A percentile compares a stretch with the other conserved stretches of the same genome.
These are phyloP conservation scores for Cladosporium oxysporum DNA, from an alignment of 2,329 filamentous ascomycete species.

Conservation along the genomic window DNA sequence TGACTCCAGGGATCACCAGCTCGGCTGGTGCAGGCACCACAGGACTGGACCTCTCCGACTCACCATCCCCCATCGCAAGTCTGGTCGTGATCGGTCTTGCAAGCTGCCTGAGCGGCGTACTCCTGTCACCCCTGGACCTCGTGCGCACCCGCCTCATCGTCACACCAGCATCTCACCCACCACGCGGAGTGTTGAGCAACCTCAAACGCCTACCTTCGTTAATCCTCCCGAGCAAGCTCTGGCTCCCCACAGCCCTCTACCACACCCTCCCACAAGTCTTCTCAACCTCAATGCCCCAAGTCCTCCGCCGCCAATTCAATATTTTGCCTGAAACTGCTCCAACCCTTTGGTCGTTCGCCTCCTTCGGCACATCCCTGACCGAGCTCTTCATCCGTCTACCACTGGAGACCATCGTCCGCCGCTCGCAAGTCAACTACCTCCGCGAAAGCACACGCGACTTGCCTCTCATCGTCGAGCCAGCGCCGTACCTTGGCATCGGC, in stretches of 20 bases:
- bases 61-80: slow-evolving; percentile 78
- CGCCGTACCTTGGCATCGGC: slow-evolving; percentile 81
- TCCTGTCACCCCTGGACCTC: slow-evolving; percentile 85
- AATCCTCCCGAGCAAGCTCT: slow-evolving; percentile 64
- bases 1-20: slow-evolving; percentile 55
- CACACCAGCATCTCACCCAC: slow-evolving; percentile 68
- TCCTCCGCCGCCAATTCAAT: slow-evolving; percentile 80
- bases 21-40: slow-evolving; percentile 39
- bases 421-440: slow-evolving; percentile 69
- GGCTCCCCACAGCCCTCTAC: slow-evolving; percentile 81
- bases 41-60: slow-evolving; percentile 77
- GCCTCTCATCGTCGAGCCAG: slow-evolving; percentile 77
- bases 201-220: slow-evolving; percentile 75
- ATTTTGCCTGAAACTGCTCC: slow-evolving; percentile 83
- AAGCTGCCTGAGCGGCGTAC: slow-evolving; percentile 70
- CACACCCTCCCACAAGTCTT: slow-evolving; percentile 84
- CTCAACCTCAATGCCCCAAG: slow-evolving; percentile 77
- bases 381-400: slow-evolving; percentile 87
- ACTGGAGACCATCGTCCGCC: slow-evolving; percentile 84
- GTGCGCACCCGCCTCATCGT: slow-evolving; percentile 85
- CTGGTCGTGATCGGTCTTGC: slow-evolving; percentile 70
- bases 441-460: slow-evolving; percentile 38
- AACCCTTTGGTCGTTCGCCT: slow-evolving; percentile 75
- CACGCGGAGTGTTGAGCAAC: slow-evolving; percentile 75
- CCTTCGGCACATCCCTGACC: slow-evolving; percentile 75